Evolutionary conservation across 2,329 filamentous ascomycete species (phyloP).

Genomic region (Fusarium bulbicola): DNA sequence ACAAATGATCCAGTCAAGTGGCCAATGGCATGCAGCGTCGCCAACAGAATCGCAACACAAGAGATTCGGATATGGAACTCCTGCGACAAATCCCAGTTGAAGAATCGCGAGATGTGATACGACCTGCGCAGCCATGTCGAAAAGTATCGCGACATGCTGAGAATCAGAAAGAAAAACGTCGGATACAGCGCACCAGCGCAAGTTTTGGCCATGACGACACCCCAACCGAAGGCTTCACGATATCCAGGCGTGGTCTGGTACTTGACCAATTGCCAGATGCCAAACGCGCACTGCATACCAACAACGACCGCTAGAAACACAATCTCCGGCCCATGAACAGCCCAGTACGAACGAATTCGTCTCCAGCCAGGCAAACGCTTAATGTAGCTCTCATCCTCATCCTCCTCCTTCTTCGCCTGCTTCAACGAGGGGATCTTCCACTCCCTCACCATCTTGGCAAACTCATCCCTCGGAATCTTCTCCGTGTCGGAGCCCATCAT

Average conservation of each 20-base stretch:
- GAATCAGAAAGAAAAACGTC: conserved; percentile 65
- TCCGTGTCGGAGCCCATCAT: conserved; percentile 56
- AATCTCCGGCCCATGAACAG: conserved; percentile 62
- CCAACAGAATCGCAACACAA: conserved; percentile 58
- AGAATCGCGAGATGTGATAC: conserved; percentile 61
- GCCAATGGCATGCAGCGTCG: conserved; percentile 62
- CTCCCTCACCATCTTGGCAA: conserved; percentile 52
- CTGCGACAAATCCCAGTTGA: conserved; percentile 66
- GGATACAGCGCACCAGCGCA: conserved; percentile 64
- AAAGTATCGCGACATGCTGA: conserved; percentile 67
- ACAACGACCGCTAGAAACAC: conserved; percentile 60
- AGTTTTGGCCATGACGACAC: conserved; percentile 64
- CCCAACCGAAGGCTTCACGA: conserved; percentile 63
- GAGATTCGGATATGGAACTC: conserved; percentile 66
- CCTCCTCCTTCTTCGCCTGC: conserved; percentile 56
- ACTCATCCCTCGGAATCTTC: conserved; percentile 57
- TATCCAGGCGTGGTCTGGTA: conserved; percentile 57
- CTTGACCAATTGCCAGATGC: conserved; percentile 64
- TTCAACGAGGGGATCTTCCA: conserved; percentile 61
- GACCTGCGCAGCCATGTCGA: conserved; percentile 62
- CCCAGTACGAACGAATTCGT: conserved; percentile 62
- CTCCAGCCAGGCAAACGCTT: conserved; percentile 56
- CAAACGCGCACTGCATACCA: conserved; percentile 59
- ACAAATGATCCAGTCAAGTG: conserved; percentile 63
- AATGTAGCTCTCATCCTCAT: conserved; percentile 58